Base-by-base conservation (phyloP, 768 basidiomycete species). In the Cubamyces lactineus region DNA sequence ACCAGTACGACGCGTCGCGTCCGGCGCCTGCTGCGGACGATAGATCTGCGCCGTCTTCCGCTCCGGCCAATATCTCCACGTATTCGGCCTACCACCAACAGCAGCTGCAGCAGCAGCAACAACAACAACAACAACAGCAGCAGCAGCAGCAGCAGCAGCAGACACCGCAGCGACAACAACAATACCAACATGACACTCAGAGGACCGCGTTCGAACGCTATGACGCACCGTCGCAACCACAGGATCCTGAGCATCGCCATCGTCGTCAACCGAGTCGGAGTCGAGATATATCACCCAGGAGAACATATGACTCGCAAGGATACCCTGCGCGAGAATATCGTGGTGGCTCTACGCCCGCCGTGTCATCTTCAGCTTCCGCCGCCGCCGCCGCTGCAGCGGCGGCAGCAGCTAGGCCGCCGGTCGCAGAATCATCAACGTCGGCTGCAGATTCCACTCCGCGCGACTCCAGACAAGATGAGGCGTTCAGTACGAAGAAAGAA, bases 401-500 rank as follows among this genome's bases (percentile, higher is more conserved):
- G 11, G 61, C 62, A 11, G 56, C 57, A 12, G 24, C 54, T 11
- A 46, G 61, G 39, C 19, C 54, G 5, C 43, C 53, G 16, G n/a
- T 53, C 30, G n/a, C 63, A 19, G 26, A 16, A 6, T 34, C 69
- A 5, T 58, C 67, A 16, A 65, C 69, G 9, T 64, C 68, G 11
- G 59, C 68, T 3, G 68, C 68, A 30, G 47, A 30, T 8, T 68
- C 60, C n/a, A 34, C 34, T 34, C 34, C 34, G 34, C 53, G 47
- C 13, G 58, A 64, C 9, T 9, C 17, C 11, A 43, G 30, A 28
- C 41, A 57, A 67, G 11, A 75, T 0, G 80, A 84, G 57, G 77
- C 78, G 3, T 89, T 81, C 66, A 87, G 82, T 0, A 70, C 82
- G 6, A 77, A 75, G 58, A 75, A 70, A 19, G 81, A 84, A 15